A percentile compares a stretch with the other conserved stretches of the same genome.
phyloP scores from a whole-genome alignment of 139 green algal genomes.

The Gonium pectorale region DNA sequence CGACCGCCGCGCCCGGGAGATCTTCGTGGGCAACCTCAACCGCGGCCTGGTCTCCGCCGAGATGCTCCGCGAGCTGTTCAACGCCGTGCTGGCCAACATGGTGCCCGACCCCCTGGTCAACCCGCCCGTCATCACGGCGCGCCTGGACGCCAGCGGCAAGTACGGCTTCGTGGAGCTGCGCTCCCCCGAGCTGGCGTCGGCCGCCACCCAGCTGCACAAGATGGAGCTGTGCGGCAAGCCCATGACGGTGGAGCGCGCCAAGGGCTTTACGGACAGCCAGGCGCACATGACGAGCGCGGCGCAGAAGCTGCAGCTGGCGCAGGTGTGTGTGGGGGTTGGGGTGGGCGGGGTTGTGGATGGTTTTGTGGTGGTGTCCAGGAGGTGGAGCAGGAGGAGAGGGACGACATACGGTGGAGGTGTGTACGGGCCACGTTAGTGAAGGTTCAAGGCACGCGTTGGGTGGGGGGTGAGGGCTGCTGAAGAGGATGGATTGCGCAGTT shows the following conservation, averaged over 20 bases:
- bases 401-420: too few relatives aligned
- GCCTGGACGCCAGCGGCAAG: slow-evolving; percentile 68
- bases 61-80: slow-evolving; percentile 89
- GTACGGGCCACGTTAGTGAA: too few relatives aligned
- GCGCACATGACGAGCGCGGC: background rate
- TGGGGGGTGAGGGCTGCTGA: too few relatives aligned
- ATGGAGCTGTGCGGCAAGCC: slow-evolving; percentile 84
- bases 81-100: slow-evolving; percentile 72
- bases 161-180: slow-evolving; percentile 86
- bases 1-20: slow-evolving; percentile 70
- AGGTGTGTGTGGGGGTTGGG: background rate
- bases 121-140: slow-evolving; percentile 77
- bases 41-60: slow-evolving; percentile 76
- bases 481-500: too few relatives aligned
- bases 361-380: too few relatives aligned
- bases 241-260: slow-evolving; percentile 88
- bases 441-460: too few relatives aligned
- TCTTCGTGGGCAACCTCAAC: slow-evolving; percentile 91
- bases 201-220: slow-evolving; percentile 85
- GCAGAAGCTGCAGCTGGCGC: slow-evolving; percentile 40
- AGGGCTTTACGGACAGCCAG: slow-evolving; percentile 76
- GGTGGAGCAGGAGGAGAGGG: too few relatives aligned
- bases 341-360: background rate
- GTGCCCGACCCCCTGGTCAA: slow-evolving; percentile 75
- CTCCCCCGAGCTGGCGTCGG: slow-evolving; percentile 76